Base-by-base conservation (phyloP, 1,284 basidiomycete species). In the Tilletiopsis washingtonensis region DNA sequence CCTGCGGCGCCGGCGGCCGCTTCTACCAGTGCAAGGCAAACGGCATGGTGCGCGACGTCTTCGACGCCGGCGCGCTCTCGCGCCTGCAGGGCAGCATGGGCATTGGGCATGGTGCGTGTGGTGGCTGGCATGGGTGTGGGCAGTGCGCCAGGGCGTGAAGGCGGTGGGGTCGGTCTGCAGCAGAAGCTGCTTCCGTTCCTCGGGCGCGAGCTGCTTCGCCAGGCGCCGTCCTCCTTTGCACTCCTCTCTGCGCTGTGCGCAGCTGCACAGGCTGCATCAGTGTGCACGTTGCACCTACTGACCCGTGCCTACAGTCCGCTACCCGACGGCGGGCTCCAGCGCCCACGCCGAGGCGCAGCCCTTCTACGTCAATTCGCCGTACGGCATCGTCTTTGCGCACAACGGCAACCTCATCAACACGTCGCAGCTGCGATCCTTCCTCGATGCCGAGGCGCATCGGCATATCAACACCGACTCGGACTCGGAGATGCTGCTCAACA, bases 1-100 rank as follows among this genome's bases (percentile, higher is more conserved):
- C 94, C 42, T 94, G 94, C 74, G 94, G 91, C 3, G 81, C 83
- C 15, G 90, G 90, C 70, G 94, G 94, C 41, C 84, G 91, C 41
- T 88, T 99, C 75, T 93, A 87, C 75, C 94, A 99, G 75, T 91
- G 88, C 80, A 99, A 99, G 77, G 89, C 91, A n/a, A 99, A 98
- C 74, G 94, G 94, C 39, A 98, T 99, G 94, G 93, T 99, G 66
- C 82, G 93, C 51, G 94, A 99, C 74, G 87, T 99, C 56, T 93
- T 99, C 75, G 91, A 96, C 75, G 79, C 81, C 44, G 81, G 81
- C 67, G 81, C 86, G 20, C 77, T 97, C 49, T 80, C 82, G 40
- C 84, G 82, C 57, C 77, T 98, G 57, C 80, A 85, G 60, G 94
- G 94, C 20, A 84, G 84, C 54, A 99, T 99, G 94, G 94, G 94